Conservation (phyloP, 179 eudicot genomes). For the Beta lomatogona region DNA sequence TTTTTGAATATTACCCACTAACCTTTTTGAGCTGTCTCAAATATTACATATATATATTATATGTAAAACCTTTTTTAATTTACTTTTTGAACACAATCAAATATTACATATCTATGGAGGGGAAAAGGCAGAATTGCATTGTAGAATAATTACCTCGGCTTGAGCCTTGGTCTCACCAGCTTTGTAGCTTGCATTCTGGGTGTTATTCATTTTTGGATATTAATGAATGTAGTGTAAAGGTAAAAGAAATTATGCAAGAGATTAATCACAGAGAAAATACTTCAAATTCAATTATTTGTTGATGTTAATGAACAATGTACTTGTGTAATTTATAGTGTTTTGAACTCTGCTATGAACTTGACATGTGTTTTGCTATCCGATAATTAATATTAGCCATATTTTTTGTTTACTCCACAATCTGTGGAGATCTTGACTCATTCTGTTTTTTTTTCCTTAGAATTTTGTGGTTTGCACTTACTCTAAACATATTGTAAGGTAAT, state of each 20-base stretch:
- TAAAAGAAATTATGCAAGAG: not conserved
- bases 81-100: too few species aligned
- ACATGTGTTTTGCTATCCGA: constrained; percentile 15
- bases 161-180: constrained; percentile 48
- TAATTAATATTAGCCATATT: constrained; percentile 16
- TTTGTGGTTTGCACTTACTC: not conserved
- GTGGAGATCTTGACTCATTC: constrained; percentile 17
- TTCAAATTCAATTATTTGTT: not conserved
- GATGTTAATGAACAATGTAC: not conserved
- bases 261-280: not conserved
- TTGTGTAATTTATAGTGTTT: constrained; percentile 26
- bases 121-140: not conserved
- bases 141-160: constrained; percentile 29
- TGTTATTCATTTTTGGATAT: constrained; percentile 29
- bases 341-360: not conserved
- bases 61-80: too few species aligned
- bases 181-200: constrained; percentile 35
- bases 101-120: too few species aligned
- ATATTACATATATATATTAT: too few species aligned
- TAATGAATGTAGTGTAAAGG: not conserved
- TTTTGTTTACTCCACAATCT: constrained; percentile 1
- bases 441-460: not conserved
- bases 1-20: too few species aligned
- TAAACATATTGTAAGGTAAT: not conserved
- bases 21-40: too few species aligned